Evolutionary conservation across 768 basidiomycete species (phyloP).

Genomic region (Panaeolus papilionaceus): DNA sequence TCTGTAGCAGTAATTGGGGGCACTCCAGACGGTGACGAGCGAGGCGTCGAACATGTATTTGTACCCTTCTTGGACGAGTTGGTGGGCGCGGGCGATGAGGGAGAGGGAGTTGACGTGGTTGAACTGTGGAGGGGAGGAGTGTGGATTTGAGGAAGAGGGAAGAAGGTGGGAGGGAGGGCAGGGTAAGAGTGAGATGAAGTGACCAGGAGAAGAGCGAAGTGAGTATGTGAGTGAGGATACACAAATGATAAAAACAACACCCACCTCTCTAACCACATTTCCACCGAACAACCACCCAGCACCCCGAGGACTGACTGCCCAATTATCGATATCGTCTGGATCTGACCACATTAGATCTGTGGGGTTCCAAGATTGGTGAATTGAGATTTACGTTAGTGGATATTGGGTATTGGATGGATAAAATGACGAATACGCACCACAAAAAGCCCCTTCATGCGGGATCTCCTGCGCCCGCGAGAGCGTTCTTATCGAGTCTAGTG

Average conservation of each 20-base stretch:
- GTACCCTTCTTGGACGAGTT: slow-evolving; percentile 94
- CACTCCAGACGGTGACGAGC: slow-evolving; percentile 95
- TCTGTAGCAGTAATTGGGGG: slow-evolving; percentile 81
- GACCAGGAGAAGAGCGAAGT: not conserved
- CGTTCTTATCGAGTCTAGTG: slow-evolving; percentile 93
- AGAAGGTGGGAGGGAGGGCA: too few relatives aligned
- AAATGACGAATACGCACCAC: slow-evolving; percentile 40
- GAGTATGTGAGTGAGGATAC: not conserved
- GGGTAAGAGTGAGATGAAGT: not conserved
- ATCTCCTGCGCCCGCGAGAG: slow-evolving; percentile 96
- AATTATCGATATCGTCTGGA: slow-evolving; percentile 92
- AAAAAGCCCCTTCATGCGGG: slow-evolving; percentile 98
- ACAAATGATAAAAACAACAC: slow-evolving; percentile 21
- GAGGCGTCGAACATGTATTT: slow-evolving; percentile 97
- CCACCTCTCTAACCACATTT: slow-evolving; percentile 83
- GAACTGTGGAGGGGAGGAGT: slow-evolving; percentile 67
- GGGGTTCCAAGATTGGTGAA: too few relatives aligned
- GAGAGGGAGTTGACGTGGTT: slow-evolving; percentile 89
- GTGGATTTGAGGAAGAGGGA: too few relatives aligned
- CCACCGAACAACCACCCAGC: slow-evolving; percentile 96
- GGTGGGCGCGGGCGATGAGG: slow-evolving; percentile 94
- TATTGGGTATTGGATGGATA: too few relatives aligned
- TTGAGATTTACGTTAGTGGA: too few relatives aligned
- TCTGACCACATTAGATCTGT: slow-evolving; percentile 97
- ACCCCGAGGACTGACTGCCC: slow-evolving; percentile 96